Base-by-base conservation (phyloP, 2,329 filamentous ascomycete species). In the Graphilbum ipis-grandicollis region DNA sequence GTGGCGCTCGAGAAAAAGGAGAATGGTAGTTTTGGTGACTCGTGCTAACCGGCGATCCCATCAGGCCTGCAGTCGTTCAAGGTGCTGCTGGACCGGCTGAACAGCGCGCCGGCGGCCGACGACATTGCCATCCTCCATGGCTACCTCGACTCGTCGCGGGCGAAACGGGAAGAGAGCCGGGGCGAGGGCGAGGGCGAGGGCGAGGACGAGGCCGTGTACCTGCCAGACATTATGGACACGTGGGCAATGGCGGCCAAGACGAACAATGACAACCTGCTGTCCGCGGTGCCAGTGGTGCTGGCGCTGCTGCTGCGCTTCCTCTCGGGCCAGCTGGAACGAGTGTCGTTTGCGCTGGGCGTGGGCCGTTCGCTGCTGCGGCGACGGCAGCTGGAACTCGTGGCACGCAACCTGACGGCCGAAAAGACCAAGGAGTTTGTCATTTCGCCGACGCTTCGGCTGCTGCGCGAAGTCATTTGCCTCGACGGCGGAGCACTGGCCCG, bases 401-500 rank as follows among this genome's bases (percentile, higher is more conserved):
- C 82, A 23, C 75, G 77, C 41, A 84, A 83, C 41, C 59, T 96
- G 15, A 78, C 81, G 4, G 74, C 82, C 0, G 77, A 81, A 19
- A 86, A 84, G 54, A 68, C 74, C 34, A 93, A 92, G 51, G 84
- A 85, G 29, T 84, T 82, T 54, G 63, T 96, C 40, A 86, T 94
- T 42, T 90, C 84, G 3, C 88, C 90, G 1, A 86, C 81, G 19
- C 60, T 98, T 40, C 75, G 88, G 39, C 60, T 98, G 36, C 66
- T 98, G 41, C 81, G 78, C 36, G 88, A 98, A 56, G 68, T 86
- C n/a, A 72, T 83, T 14, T 75, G 67, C 38, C 79, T 93, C 44
- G 86, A 96, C 55, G 85, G 85, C 14, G 92, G 90, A 13, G 71
- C 74, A 31, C 66, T 85, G 38, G 83, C 86, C 21, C 76, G 73